These are phyloP conservation scores for Vanrija sp. DNA, from an alignment of 1,284 basidiomycete species.

Conservation along the genomic window DNA sequence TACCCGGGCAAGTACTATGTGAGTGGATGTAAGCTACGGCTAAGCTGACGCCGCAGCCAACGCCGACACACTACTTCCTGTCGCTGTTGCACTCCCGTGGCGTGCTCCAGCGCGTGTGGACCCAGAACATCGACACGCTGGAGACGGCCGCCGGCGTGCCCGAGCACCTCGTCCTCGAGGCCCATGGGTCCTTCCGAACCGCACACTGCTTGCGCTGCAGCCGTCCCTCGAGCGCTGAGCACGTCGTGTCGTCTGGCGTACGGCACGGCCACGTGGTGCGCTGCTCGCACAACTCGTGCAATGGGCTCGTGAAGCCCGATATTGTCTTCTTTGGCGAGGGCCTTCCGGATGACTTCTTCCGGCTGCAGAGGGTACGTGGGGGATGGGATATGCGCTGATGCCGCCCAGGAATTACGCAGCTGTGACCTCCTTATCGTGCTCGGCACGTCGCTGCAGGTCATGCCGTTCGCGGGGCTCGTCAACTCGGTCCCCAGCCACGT, in stretches of 20 bases:
- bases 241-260: slow-evolving; percentile 65
- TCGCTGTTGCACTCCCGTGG: slow-evolving; percentile 39
- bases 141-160: slow-evolving; percentile 81
- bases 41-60: slow-evolving; percentile 57
- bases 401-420: slow-evolving; percentile 9
- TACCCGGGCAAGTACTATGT: slow-evolving; percentile 57
- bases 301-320: slow-evolving; percentile 79
- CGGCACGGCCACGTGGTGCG: slow-evolving; percentile 59
- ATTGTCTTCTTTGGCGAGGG: slow-evolving; percentile 93
- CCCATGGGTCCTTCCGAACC: slow-evolving; percentile 84
- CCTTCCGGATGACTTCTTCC: slow-evolving; percentile 49
- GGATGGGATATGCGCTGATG: not conserved
- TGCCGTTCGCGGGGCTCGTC: slow-evolving; percentile 56
- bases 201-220: slow-evolving; percentile 74
- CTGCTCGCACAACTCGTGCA: slow-evolving; percentile 56
- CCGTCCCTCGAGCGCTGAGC: slow-evolving; percentile 56
- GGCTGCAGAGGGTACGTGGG: slow-evolving; percentile 27
- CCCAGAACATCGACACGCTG: slow-evolving; percentile 73
- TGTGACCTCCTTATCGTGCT: slow-evolving; percentile 88
- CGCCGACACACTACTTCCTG: slow-evolving; percentile 85
- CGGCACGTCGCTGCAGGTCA: slow-evolving; percentile 70
- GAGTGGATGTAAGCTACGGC: slow-evolving; percentile 1
- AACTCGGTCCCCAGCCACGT: slow-evolving; percentile 46
- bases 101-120: slow-evolving; percentile 43
- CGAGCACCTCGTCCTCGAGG: slow-evolving; percentile 73